Evolutionary conservation across 2,329 filamentous ascomycete species (phyloP), one percentile per base, ranked within the genome.

Genomic region (Fusarium pseudograminearum): DNA sequence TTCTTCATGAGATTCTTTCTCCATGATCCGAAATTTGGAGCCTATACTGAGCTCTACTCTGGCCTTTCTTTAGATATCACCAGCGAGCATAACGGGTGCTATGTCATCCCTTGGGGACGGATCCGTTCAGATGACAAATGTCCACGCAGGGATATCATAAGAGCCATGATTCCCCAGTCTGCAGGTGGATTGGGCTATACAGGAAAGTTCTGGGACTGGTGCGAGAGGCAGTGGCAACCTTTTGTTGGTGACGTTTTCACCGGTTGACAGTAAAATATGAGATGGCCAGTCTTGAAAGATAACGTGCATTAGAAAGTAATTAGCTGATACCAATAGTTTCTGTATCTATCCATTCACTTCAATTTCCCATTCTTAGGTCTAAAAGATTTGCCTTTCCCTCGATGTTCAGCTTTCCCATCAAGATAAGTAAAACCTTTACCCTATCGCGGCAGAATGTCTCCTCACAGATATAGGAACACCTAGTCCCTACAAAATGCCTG

Each of bases 311-410:
- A n/a, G n/a, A n/a, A n/a, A n/a, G n/a, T n/a, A n/a, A n/a, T n/a
- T n/a, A n/a, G n/a, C n/a, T n/a, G n/a, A n/a, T n/a, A n/a, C n/a
- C n/a, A n/a, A n/a, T n/a, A n/a, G n/a, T n/a, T n/a, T n/a, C n/a
- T n/a, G n/a, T n/a, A n/a, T n/a, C n/a, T n/a, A n/a, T n/a, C n/a
- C n/a, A n/a, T n/a, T n/a, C n/a, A n/a, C n/a, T 26, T 26, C 26
- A 26, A 8, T 26, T 26, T 7, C 26, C 26, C 26, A 0, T 26
- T 26, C 26, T 2, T 26, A 26, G 26, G 26, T 9, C 26, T 26
- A 26, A 1, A 3, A 26, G 26, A 26, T 26, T 26, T 0, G 26
- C 3, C 9, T 3, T 26, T 2, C 26, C 26, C 1, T 26, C 26
- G 9, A 10, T 26, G 26, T 26, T 26, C 3, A 26, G 1, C 3